Base-by-base conservation (phyloP, 345 rosid genomes). In the Gossypium herbaceum region DNA sequence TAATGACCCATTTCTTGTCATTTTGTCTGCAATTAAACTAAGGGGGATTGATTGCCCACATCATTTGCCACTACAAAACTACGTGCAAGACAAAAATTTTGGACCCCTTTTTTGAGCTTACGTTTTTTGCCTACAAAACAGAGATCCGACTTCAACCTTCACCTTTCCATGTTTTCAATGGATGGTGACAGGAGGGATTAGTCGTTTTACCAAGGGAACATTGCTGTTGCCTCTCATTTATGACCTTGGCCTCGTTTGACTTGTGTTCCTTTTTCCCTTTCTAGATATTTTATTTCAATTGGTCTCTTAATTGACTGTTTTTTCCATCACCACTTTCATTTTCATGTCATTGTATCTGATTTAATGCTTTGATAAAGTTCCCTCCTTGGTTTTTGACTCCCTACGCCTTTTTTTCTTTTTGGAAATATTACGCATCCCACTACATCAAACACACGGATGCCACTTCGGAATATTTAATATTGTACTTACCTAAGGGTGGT, bases 11-110 rank as follows among this genome's bases (percentile, higher is more conserved):
- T 65, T 27, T 71, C 61, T 68, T 34, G 80, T 79, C 81, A 69
- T 78, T 62, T 75, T 76, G 74, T 78, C 44, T 45, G 61, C 58
- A 29, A 20, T 62, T 60, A 75, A 63, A 11, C 59, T 17, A 47
- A 57, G 55, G 57, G 7, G 41, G 41, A 34, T 34, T 34, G 1
- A 45, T 22, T 20, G 51, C 71, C 76, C 59, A 54, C 57, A 50
- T 67, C 57, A 7, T 55, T 56, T 66, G 75, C 78, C 79, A 52
- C 78, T 64, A 73, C 63, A 63, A 45, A 73, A 63, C 68, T 39
- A n/a, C 25, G 17, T 10, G 51, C 71, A 71, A 71, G 85, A 85
- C 88, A 87, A 75, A 72, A 17, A 3, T 9, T 27, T n/a, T 71
- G 75, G 60, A 34, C 41, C 81, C 74, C 66, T 67, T 73, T 25